Conservation (phyloP, 2,329 filamentous ascomycete genomes). For the Ophiocordyceps camponoti-saundersi region DNA sequence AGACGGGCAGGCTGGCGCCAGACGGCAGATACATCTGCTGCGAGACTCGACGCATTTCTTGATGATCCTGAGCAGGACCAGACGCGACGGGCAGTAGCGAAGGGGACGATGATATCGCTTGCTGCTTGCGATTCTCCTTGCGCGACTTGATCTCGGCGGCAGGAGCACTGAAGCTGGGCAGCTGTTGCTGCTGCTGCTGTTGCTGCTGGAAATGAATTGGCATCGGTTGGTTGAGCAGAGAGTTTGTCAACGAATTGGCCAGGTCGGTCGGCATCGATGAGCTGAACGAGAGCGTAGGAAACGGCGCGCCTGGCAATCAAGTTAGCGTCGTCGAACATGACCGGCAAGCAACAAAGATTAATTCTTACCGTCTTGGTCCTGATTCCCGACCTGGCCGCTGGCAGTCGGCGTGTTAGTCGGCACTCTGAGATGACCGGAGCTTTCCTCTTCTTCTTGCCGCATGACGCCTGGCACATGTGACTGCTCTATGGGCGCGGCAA, state of each 20-base stretch:
- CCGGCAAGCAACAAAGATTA: neutral
- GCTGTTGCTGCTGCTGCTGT: neutral
- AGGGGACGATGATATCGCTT: slow-evolving; percentile 2
- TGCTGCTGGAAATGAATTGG: slow-evolving; percentile 15
- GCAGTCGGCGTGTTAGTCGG: slow-evolving; percentile 26
- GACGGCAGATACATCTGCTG: slow-evolving; percentile 18
- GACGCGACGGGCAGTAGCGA: slow-evolving; percentile 6
- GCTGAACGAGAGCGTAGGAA: slow-evolving; percentile 6
- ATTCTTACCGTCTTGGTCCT: slow-evolving; percentile 6
- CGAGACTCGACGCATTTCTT: slow-evolving; percentile 22
- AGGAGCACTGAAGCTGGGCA: slow-evolving; percentile 12
- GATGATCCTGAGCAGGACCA: slow-evolving; percentile 7
- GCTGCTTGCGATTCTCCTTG: slow-evolving; percentile 22
- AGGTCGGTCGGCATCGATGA: slow-evolving; percentile 14
- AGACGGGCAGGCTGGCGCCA: slow-evolving; percentile 5
- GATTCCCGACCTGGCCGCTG: slow-evolving; percentile 1
- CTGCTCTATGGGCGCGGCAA: slow-evolving; percentile 1
- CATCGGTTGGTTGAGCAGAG: slow-evolving; percentile 29
- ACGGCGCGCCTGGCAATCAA: slow-evolving; percentile 3
- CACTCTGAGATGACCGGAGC: slow-evolving; percentile 13
- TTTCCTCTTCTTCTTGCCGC: slow-evolving; percentile 14
- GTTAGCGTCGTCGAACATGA: neutral
- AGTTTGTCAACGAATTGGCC: slow-evolving; percentile 26
- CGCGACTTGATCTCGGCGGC: slow-evolving; percentile 23
- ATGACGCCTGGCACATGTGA: slow-evolving; percentile 7